Evolutionary conservation across 2,329 filamentous ascomycete species (phyloP), one percentile per base, ranked within the genome.

Genomic region (Cladophialophora yegresii): DNA sequence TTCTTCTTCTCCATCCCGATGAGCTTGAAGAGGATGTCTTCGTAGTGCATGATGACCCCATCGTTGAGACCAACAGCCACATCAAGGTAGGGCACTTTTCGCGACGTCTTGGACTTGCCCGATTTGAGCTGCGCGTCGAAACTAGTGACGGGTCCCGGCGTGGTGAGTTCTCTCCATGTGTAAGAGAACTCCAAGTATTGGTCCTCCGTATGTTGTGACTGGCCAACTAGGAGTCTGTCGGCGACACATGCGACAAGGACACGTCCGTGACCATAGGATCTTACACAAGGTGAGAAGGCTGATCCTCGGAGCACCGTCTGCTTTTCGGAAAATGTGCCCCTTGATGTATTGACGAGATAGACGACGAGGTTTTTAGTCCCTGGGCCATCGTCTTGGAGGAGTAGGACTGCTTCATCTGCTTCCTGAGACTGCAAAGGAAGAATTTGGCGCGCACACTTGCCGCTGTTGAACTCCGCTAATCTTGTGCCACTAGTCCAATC

Each of bases 41-140:
- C 86, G 75, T 96, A 96, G n/a, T 93, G 78, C 72, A 91, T 86
- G 50, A 98, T 89, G 26, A 85, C 84, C 69, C 95, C 95, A 57
- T 87, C 85, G 4, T 85, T 84, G 67, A 91, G 88, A 58, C 95
- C 95, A 60, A 96, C 78, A 3, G 88, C 88, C 28, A 99, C 76
- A 72, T 96, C 89, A n/a, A 95, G 75, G 9, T 84, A 77, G 3
- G 79, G 72, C 22, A 70, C 66, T 68, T 65, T 74, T 67, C 75
- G 72, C 69, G 59, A 69, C 7, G 64, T 66, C 28, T 71, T 72
- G 7, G 67, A 63, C 28, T 70, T 69, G n/a, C 61, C 61, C 12
- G 50, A 13, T 26, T 62, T 61, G 51, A 71, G 58, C 33, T 65
- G 66, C 10, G 64, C 69, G 72, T 95, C 89, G 51, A 92, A 77